These are phyloP conservation scores for sunflower (Helianthus annuus) DNA, from an alignment of 129 eudicot genomes.

Conservation along the genomic window HanXRQr2.0-SUNRISE NC_035443.2:44668845-44669344, in stretches of 20 bases:
- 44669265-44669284: not conserved
- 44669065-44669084: not conserved
- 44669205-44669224: conserved; percentile 62
- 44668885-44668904: conserved; percentile 33
- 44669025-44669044: not conserved
- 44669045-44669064: conserved; percentile 7
- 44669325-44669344: too few species aligned
- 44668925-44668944: conserved; percentile 74
- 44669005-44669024: conserved; percentile 37
- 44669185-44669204: conserved; percentile 69
- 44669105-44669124: conserved; percentile 50
- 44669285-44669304: not conserved
- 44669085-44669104: conserved; percentile 75
- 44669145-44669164: conserved; percentile 71
- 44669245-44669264: conserved; percentile 11
- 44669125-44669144: conserved; percentile 46
- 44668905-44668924: conserved; percentile 29
- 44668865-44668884: conserved; percentile 56
- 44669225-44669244: conserved; percentile 78
- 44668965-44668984: conserved; percentile 71
- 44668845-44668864: conserved; percentile 62
- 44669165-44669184: conserved; percentile 71
- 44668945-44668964: conserved; percentile 81
- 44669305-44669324: not conserved
- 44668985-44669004: conserved; percentile 65